phyloP scores from a whole-genome alignment of 352 stramenopile species.

The Plasmopara viticola region DNA sequence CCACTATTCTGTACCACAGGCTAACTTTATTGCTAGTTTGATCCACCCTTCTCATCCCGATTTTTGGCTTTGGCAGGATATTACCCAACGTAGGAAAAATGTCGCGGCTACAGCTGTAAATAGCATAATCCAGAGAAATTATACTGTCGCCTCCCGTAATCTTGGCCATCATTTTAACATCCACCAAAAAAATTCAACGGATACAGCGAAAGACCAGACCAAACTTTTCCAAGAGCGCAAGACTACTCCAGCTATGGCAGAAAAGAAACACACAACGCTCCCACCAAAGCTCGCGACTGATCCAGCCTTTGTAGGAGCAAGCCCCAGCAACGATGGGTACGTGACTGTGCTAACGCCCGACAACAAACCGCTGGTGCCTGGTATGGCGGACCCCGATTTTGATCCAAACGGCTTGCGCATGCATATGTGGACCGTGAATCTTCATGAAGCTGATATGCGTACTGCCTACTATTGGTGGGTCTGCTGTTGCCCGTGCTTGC shows the following conservation, averaged over 20 bases:
- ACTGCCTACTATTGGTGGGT: slow-evolving; percentile 32
- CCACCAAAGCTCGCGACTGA: slow-evolving; percentile 13
- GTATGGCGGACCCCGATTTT: slow-evolving; percentile 13
- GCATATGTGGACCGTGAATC: slow-evolving; percentile 24
- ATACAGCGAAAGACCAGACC: neutral
- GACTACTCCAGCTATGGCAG: slow-evolving; percentile 9
- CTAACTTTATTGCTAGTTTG: neutral
- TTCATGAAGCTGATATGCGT: slow-evolving; percentile 23
- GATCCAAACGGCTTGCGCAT: slow-evolving; percentile 31
- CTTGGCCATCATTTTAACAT: slow-evolving; percentile 12
- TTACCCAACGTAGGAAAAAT: slow-evolving; percentile 8
- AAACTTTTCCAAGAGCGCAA: slow-evolving; percentile 3
- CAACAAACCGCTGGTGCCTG: slow-evolving; percentile 15
- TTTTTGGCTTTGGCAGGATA: slow-evolving; percentile 5
- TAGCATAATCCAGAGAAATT: slow-evolving; percentile 15
- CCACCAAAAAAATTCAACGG: neutral
- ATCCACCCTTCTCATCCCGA: neutral
- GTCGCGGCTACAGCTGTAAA: neutral
- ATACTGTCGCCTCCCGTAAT: slow-evolving; percentile 6
- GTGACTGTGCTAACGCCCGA: slow-evolving; percentile 35
- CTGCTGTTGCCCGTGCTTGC: slow-evolving; percentile 29
- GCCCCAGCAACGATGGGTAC: slow-evolving; percentile 26
- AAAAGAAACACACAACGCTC: slow-evolving; percentile 22
- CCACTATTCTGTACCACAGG: neutral
- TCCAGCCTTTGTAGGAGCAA: slow-evolving; percentile 20